These are phyloP conservation scores for Backusella westeae DNA, from an alignment of 192 early-diverging fungal species.

Conservation along the genomic window DNA sequence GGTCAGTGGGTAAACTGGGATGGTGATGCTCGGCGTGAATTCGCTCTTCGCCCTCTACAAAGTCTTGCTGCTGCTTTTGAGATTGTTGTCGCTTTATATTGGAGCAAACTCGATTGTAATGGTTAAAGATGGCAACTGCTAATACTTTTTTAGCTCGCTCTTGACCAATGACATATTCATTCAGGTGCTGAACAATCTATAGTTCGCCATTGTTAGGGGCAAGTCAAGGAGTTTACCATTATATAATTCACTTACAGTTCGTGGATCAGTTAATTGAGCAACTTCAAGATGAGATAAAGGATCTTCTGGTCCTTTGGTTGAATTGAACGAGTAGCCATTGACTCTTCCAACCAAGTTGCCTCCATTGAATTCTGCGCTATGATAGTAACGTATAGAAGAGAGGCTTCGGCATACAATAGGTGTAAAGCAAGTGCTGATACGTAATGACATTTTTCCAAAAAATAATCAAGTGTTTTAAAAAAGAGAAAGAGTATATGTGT, in stretches of 20 bases:
- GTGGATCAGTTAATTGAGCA: constrained; percentile 10
- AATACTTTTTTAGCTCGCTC: constrained; percentile 79
- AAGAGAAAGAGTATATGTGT: neutral
- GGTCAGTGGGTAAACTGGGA: constrained; percentile 7
- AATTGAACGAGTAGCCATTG: neutral
- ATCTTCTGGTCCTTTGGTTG: neutral
- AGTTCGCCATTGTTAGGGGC: neutral
- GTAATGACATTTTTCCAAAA: neutral
- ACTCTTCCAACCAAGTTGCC: neutral
- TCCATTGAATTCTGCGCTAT: neutral
- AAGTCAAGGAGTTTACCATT: neutral
- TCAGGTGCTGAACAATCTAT: constrained; percentile 74
- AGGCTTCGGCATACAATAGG: neutral
- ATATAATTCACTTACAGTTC: constrained; percentile 3
- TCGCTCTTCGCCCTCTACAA: constrained; percentile 15
- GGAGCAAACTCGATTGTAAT: constrained; percentile 75
- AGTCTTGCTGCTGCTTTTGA: constrained; percentile 24
- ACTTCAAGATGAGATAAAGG: constrained; percentile 10
- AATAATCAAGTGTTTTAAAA: neutral
- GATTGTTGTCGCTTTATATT: constrained; percentile 57
- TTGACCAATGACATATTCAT: constrained; percentile 89
- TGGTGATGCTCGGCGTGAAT: constrained; percentile 25
- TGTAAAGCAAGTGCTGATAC: neutral
- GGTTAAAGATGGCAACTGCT: constrained; percentile 84
- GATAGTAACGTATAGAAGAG: neutral